A percentile compares a stretch with the other conserved stretches of the same genome.
Conservation (phyloP, 352 stramenopile genomes). For the Globisporangium heterothallicum region DNA sequence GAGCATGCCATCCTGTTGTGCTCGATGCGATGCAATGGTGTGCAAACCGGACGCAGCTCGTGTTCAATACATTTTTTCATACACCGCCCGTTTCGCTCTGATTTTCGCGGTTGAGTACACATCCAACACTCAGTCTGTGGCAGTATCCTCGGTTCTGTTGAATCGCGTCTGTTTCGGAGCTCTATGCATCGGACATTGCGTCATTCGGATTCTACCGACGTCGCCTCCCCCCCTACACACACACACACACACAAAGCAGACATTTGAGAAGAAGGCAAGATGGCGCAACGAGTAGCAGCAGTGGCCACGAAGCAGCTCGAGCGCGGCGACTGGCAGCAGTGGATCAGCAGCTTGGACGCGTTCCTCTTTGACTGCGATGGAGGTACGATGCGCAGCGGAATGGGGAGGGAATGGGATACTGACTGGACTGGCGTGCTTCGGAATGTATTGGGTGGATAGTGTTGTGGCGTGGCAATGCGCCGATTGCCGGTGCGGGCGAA, state of each 20-base stretch:
- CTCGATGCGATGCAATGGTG: no score
- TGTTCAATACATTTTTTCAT: no score
- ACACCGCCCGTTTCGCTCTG: no score
- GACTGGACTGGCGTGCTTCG: neutral
- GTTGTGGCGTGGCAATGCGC: conserved; percentile 57
- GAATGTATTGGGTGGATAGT: conserved; percentile 21
- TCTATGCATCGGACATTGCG: neutral
- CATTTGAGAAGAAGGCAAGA: neutral
- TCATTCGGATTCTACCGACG: conserved; percentile 3
- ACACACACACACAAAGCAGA: neutral
- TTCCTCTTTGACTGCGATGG: conserved; percentile 85
- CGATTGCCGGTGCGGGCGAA: conserved; percentile 59
- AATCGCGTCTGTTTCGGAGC: no score
- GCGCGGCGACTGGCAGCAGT: conserved; percentile 40
- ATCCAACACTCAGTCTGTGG: conserved; percentile 6
- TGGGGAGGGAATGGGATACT: neutral
- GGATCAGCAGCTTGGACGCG: conserved; percentile 55
- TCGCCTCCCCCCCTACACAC: conserved; percentile 2
- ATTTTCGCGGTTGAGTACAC: no score
- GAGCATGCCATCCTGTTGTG: no score
- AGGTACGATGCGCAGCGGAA: conserved; percentile 11
- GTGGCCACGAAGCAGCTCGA: conserved; percentile 33
- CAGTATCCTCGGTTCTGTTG: no score
- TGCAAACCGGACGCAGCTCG: no score
- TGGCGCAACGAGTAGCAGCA: conserved; percentile 13